A percentile compares a stretch with the other conserved stretches of the same genome.
Conservation (phyloP, 169 alveolate species). For the Plasmodium reichenowi region DNA sequence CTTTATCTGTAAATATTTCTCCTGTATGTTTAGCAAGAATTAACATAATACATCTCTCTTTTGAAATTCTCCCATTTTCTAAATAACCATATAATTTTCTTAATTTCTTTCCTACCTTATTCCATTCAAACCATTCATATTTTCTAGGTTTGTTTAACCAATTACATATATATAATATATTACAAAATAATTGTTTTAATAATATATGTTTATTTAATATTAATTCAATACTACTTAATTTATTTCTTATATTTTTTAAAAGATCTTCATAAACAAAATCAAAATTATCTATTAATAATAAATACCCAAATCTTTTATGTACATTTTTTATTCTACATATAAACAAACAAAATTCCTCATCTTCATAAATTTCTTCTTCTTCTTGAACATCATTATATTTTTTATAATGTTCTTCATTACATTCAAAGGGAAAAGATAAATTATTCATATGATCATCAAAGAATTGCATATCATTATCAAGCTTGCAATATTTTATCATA, state of each 20-base stretch:
- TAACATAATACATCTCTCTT: conserved; percentile 61
- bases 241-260: conserved; percentile 42
- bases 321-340: conserved; percentile 39
- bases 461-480: neutral
- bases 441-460: neutral
- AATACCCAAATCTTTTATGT: conserved; percentile 59
- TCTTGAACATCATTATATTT: neutral
- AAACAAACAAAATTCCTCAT: conserved; percentile 69
- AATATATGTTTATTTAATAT: conserved; percentile 42
- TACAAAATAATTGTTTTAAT: conserved; percentile 67
- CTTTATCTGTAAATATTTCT: conserved; percentile 68
- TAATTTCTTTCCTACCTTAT: conserved; percentile 30
- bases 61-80: conserved; percentile 74
- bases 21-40: conserved; percentile 76
- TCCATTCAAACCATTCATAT: conserved; percentile 73
- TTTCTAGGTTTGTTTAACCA: conserved; percentile 62
- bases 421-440: neutral
- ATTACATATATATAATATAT: conserved; percentile 61
- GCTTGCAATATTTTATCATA: neutral
- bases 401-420: neutral
- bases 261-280: conserved; percentile 64
- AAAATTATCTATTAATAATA: conserved; percentile 65
- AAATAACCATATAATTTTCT: conserved; percentile 57
- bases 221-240: conserved; percentile 40
- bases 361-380: conserved; percentile 28